Conservation (phyloP, 371 early-diverging fungal genomes). For the Funneliformis caledonium region DNA sequence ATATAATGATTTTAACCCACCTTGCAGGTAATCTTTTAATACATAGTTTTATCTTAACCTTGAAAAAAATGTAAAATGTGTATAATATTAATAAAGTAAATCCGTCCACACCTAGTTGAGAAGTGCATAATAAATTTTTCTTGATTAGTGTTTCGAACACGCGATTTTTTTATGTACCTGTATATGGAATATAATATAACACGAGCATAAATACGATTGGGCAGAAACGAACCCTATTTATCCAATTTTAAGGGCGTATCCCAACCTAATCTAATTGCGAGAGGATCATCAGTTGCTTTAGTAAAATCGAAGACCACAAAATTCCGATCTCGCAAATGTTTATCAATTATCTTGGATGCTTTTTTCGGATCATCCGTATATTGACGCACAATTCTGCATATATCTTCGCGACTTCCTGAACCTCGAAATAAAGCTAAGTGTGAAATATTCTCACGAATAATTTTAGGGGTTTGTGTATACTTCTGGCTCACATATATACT, state of each 20-base stretch:
- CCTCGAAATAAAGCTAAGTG: constrained; percentile 29
- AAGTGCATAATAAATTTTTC: constrained; percentile 37
- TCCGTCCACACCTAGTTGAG: constrained; percentile 27
- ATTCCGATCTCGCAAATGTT: no score
- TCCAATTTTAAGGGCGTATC: constrained; percentile 32
- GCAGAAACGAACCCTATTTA: constrained; percentile 34
- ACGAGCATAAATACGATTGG: constrained; percentile 31
- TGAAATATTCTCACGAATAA: constrained; percentile 30
- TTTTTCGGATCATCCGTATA: not conserved
- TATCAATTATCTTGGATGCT: no score
- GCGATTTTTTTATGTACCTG: constrained; percentile 38
- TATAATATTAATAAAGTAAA: constrained; percentile 38
- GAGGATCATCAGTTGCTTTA: no score
- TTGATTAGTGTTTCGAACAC: constrained; percentile 36
- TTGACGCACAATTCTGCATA: constrained; percentile 31
- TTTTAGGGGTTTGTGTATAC: constrained; percentile 37
- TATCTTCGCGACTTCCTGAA: constrained; percentile 13
- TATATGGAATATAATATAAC: constrained; percentile 38
- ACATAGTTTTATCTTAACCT: constrained; percentile 37
- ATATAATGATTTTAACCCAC: constrained; percentile 35
- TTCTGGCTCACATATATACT: constrained; percentile 33
- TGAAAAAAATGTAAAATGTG: constrained; percentile 36
- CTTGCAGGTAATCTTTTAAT: constrained; percentile 38
- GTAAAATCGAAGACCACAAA: no score
- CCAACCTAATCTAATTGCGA: not conserved